Evolutionary conservation across 331 rosid species (phyloP), one percentile per base, ranked within the genome.

Genomic region (Ulmus americana): DNA sequence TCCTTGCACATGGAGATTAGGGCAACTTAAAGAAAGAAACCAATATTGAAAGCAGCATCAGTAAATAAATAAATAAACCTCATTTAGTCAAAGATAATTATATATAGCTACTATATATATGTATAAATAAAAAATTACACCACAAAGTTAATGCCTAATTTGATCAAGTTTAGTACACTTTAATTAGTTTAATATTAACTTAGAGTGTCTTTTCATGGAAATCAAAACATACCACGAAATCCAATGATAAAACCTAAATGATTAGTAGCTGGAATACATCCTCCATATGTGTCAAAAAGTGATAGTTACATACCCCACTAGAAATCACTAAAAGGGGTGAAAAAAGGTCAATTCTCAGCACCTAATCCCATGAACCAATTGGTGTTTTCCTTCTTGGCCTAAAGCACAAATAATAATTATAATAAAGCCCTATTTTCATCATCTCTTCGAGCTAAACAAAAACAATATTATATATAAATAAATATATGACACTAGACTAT

Each of bases 221-320:
- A 57, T 51, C 10, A 6, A 56, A 64, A 4, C 67, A 10, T 42
- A 40, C 59, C 46, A 55, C 63, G 41, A 51, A 14, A 58, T 58
- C 62, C 69, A 43, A 64, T 39, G 43, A 73, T 73, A 69, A 60
- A 63, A 76, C 67, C 42, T 69, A 64, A 69, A 84, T 73, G 73
- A 84, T 84, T 84, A 73, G 72, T 56, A 59, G 76, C 47, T 44
- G 61, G 83, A 84, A 81, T 77, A 59, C 72, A 80, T 82, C 72
- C 85, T 77, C 59, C 42, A 70, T 66, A 67, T 66, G 67, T 73
- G 50, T 55, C 74, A 78, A 79, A 74, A 79, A 62, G 44, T 72
- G 77, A 61, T 53, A 74, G 77, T 55, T 65, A 61, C 76, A 63
- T 53, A 50, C 78, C 80, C 80, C 81, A 80, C 85, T 82, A 44